phyloP scores from a whole-genome alignment of 495 filamentous ascomycete genomes.

The Aspergillus indologenus region DNA sequence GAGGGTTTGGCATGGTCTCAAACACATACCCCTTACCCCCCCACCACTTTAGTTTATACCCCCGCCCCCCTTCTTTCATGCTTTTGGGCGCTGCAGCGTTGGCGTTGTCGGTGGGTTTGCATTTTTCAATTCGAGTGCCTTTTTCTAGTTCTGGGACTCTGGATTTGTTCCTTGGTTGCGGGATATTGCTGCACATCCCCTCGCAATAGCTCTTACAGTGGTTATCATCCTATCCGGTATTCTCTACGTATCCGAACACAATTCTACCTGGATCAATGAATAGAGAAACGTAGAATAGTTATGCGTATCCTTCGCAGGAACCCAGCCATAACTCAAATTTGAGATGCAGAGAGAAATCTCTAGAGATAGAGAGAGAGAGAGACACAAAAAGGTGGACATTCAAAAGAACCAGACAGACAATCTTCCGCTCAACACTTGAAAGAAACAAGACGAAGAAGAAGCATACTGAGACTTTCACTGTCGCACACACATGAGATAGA shows the following conservation, averaged over 20 bases:
- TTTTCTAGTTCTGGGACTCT: not conserved
- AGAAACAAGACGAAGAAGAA: not conserved
- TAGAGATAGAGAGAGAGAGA: conserved; percentile 3
- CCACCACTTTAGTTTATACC: conserved; percentile 9
- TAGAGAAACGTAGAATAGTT: not conserved
- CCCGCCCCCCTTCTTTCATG: not conserved
- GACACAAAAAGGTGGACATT: not conserved
- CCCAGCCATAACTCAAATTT: not conserved
- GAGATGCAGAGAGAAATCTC: not conserved
- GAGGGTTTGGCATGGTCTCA: conserved; percentile 2
- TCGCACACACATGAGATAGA: not conserved
- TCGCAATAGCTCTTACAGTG: too few relatives aligned
- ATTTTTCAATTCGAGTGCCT: not conserved
- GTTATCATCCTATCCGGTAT: too few relatives aligned
- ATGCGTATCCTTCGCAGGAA: not conserved
- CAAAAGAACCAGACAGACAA: conserved; percentile 10
- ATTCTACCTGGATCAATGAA: too few relatives aligned
- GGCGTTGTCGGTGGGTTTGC: conserved; percentile 13
- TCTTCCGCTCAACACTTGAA: not conserved
- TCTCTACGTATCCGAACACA: too few relatives aligned
- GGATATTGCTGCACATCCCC: too few relatives aligned
- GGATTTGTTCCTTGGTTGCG: not conserved
- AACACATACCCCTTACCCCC: not conserved
- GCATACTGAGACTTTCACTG: not conserved
- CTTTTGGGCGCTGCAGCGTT: conserved; percentile 4